These are phyloP conservation scores for Pneumocystis oryctolagi DNA, from an alignment of 1,139 yeast genomes.

Conservation along the genomic window DNA sequence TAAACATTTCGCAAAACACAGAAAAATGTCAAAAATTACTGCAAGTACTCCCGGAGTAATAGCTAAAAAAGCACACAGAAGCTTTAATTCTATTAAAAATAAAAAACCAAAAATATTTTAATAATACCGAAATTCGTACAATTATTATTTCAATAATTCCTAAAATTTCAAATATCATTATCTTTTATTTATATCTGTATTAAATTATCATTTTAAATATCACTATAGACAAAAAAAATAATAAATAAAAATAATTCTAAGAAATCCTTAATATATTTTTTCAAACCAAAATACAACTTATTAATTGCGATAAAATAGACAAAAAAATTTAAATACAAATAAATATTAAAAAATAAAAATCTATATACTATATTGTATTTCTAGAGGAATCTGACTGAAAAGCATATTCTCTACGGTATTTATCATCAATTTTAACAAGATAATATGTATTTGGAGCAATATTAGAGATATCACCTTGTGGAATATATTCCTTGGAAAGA, in stretches of 20 bases:
- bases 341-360: neutral
- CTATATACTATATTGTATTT: neutral
- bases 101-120: neutral
- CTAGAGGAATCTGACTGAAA: neutral
- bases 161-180: neutral
- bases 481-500: slow-evolving; percentile 61
- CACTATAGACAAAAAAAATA: neutral
- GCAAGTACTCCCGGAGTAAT: neutral
- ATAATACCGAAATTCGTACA: neutral
- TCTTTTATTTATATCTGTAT: neutral
- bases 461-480: slow-evolving; percentile 61
- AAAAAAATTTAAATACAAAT: neutral
- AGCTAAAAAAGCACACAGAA: neutral
- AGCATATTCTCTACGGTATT: slow-evolving; percentile 65
- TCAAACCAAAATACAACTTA: neutral
- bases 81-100: neutral
- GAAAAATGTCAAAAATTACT: neutral
- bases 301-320: neutral
- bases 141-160: neutral
- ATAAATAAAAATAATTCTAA: neutral
- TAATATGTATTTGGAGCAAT: slow-evolving; percentile 70
- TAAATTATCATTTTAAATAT: neutral
- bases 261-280: neutral
- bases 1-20: neutral
- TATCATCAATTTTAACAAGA: slow-evolving; percentile 71